Conservation (phyloP, 441 rosid genomes). For the Macaranga tanarius region DNA sequence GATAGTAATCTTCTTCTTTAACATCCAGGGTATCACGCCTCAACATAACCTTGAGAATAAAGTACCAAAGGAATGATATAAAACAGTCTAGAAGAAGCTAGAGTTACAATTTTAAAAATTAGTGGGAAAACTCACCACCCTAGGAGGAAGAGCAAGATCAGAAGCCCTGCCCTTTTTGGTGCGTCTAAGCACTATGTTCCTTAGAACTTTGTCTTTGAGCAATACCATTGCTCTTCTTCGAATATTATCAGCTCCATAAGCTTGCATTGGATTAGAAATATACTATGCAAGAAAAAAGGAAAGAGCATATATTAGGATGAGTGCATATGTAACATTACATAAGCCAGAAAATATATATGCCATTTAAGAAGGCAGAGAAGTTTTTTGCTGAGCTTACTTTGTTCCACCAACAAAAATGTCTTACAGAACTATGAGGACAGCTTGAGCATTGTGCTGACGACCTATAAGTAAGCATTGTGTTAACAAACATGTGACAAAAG, state of each 20-base stretch:
- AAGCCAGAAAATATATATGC: not conserved
- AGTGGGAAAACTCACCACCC: conserved; percentile 54
- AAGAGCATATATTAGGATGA: conserved; percentile 15
- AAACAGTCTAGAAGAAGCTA: conserved; percentile 18
- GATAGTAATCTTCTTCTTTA: conserved; percentile 84
- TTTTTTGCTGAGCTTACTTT: conserved; percentile 49
- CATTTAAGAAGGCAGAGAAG: conserved; percentile 12
- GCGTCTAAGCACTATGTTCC: conserved; percentile 71
- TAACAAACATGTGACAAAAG: conserved; percentile 3
- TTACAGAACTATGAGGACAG: conserved; percentile 77
- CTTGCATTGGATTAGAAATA: conserved; percentile 75
- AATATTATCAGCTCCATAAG: conserved; percentile 33
- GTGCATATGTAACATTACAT: not conserved
- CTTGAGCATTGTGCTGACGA: conserved; percentile 49
- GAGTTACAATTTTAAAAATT: conserved; percentile 9
- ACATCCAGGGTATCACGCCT: conserved; percentile 84
- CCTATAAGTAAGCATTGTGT: conserved; percentile 37
- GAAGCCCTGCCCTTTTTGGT: conserved; percentile 95
- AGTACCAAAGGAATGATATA: conserved; percentile 8
- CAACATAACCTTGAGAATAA: conserved; percentile 54
- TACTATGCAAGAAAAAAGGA: conserved; percentile 39
- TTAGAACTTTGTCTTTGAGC: conserved; percentile 79
- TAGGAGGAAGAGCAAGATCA: conserved; percentile 98
- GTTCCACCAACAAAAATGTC: conserved; percentile 99
- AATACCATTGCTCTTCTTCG: conserved; percentile 87